Base-by-base conservation (phyloP, 345 rosid species). In the Populus alba region DNA sequence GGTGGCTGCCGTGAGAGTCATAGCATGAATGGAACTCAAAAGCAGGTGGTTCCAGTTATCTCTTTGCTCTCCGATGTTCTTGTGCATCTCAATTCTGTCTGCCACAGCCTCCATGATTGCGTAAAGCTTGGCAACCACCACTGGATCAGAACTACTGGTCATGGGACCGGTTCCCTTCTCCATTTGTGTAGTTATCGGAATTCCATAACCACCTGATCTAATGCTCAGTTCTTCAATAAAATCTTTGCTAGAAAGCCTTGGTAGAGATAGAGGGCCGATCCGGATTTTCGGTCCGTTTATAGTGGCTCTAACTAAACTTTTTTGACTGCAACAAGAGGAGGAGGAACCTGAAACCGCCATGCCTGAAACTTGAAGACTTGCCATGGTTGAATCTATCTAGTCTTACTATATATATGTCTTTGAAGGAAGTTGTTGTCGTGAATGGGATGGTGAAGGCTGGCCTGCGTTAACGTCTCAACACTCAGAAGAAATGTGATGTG, bases 11-110 rank as follows among this genome's bases (percentile, higher is more conserved):
- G 92, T 38, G 8, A 91, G 88, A 70, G 83, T 86, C 15, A 88
- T 79, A 73, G 62, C 81, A 31, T 91, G 89, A 70, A 89, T 77
- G 68, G 90, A 88, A n/a, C 70, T 81, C 38, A 89, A 75, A 10
- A 91, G 83, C 38, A 91, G 88, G 6, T 76, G 17, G 68, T 88
- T 91, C 95, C 91, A 89, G 33, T 87, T 87, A 55, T 85, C 79
- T 9, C 92, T 78, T 39, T 88, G 95, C 72, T 82, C 85, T 51
- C 85, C 91, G 29, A 91, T 39, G 62, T 86, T 88, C 63, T 78
- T 71, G 51, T 88, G 95, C 89, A 91, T 86, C 85, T 88, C 89
- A 23, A 85, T 84, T 77, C 90, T 78, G 47, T 86, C 92, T 0
- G 87, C 85, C 22, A 87, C 79, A 4, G 87, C 87, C 35, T 88